Conservation (phyloP, 2,329 filamentous ascomycete species). For the Trichophyton simii region DNA sequence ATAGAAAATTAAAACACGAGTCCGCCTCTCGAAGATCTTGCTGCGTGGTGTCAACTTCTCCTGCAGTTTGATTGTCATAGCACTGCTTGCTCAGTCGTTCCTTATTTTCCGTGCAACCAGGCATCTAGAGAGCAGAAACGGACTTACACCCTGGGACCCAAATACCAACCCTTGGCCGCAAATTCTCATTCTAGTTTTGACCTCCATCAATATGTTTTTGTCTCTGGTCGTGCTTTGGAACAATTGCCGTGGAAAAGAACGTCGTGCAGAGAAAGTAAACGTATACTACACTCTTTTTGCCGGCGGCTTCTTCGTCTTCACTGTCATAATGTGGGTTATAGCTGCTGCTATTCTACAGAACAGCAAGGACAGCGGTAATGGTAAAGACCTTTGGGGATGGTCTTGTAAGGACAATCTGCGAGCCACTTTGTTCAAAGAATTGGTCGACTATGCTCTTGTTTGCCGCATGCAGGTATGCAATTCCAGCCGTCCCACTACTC, state of each 20-base stretch:
- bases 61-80: slow-evolving; percentile 86
- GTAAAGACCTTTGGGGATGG: slow-evolving; percentile 96
- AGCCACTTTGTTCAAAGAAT: slow-evolving; percentile 59
- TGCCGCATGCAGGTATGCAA: slow-evolving; percentile 67
- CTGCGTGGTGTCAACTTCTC: slow-evolving; percentile 94
- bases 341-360: slow-evolving; percentile 76
- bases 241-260: slow-evolving; percentile 81
- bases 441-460: slow-evolving; percentile 78
- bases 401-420: slow-evolving; percentile 84
- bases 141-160: slow-evolving; percentile 70
- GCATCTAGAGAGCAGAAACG: slow-evolving; percentile 59
- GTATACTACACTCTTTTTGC: slow-evolving; percentile 95
- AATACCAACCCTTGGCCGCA: slow-evolving; percentile 81
- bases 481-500: neutral
- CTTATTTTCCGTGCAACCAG: slow-evolving; percentile 85
- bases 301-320: slow-evolving; percentile 85
- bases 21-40: slow-evolving; percentile 85
- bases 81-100: slow-evolving; percentile 80
- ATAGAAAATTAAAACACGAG: slow-evolving; percentile 83
- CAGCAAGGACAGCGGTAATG: slow-evolving; percentile 56
- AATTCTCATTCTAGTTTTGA: slow-evolving; percentile 63
- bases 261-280: slow-evolving; percentile 77
- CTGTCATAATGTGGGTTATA: slow-evolving; percentile 80
- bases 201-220: slow-evolving; percentile 67
- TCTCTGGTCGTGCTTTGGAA: slow-evolving; percentile 69